These are phyloP conservation scores for Neonectria ditissima DNA, from an alignment of 2,329 filamentous ascomycete genomes.

Conservation along the genomic window DNA sequence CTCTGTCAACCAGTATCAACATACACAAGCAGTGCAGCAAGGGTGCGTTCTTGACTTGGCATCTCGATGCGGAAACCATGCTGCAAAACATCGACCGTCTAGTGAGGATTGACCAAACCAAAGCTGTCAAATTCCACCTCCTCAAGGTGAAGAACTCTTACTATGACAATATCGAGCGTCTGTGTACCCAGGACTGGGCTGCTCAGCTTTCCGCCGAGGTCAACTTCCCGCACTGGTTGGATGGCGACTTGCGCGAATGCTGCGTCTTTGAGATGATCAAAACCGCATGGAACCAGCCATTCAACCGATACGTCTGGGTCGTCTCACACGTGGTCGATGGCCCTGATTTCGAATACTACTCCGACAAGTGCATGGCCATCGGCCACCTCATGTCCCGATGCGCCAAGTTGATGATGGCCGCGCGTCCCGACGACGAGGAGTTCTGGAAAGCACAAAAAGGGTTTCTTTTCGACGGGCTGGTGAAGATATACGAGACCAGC, in stretches of 20 bases:
- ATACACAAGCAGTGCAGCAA: background rate
- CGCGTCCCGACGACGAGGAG: too few species aligned
- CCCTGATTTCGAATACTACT: background rate
- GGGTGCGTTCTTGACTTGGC: slow-evolving; percentile 10
- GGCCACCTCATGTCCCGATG: background rate
- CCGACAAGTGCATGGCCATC: background rate
- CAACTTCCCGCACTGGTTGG: background rate
- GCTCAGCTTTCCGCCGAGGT: background rate
- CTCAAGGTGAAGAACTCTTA: slow-evolving; percentile 12
- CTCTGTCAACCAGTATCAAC: slow-evolving; percentile 4
- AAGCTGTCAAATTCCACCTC: background rate
- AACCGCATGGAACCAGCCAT: background rate
- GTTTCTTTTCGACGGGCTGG: too few species aligned
- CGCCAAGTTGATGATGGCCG: background rate
- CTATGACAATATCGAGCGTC: background rate
- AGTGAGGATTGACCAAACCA: background rate
- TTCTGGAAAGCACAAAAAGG: too few species aligned
- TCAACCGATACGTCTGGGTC: background rate
- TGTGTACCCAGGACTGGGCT: background rate
- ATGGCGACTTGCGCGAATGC: background rate
- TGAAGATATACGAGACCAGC: too few species aligned
- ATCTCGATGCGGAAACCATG: background rate
- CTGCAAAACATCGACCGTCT: background rate
- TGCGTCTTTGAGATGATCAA: background rate
- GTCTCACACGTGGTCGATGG: background rate